Base-by-base conservation (phyloP, 768 basidiomycete genomes). In the Lactarius sanguifluus region DNA sequence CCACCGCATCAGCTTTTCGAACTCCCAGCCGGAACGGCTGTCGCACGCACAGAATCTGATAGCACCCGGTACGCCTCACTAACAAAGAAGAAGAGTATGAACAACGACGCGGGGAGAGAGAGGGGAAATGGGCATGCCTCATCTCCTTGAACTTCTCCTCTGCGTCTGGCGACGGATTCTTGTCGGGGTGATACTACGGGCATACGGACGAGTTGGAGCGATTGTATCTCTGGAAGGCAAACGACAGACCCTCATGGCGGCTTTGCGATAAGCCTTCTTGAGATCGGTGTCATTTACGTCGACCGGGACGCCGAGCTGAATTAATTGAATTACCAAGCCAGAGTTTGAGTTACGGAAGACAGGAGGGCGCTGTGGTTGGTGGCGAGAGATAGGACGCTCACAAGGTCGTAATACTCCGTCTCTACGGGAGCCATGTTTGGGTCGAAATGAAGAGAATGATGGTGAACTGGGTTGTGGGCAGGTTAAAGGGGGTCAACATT, bases 71-170 rank as follows among this genome's bases (percentile, higher is more conserved):
- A 98, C 61, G 96, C 96, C 85, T 96, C 95, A 75, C 93, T 93
- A 71, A 7, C 25, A 43, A n/a, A 25, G 28, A 12, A 20, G 70
- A 66, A 57, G 12, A 55, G 38, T 23, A 62, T 66, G 13, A 60
- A n/a, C 10, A 18, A 62, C 57, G n/a, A 67, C 52, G 40, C 56
- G 61, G 6, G n/a, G 25, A 50, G 7, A 20, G 41, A 10, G 41
- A 52, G 45, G 41, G 23, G 38, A 36, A 10, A 60, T 47, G 76
- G 76, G 69, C 76, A 64, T 71, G 88, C 92, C 93, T 94, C 73
- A 99, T 92, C 56, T 97, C 92, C 78, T 98, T 96, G 81, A 99
- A 99, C 80, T 88, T 95, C 75, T 92, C 90, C 75, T 95, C 94
- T 1, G 96, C 97, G 72, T 94, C 93, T n/a, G 87, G 83, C 5